A percentile compares a stretch with the other conserved stretches of the same genome.
Conservation (phyloP, 2,329 filamentous ascomycete genomes). For the Ascochyta rabiei region DNA sequence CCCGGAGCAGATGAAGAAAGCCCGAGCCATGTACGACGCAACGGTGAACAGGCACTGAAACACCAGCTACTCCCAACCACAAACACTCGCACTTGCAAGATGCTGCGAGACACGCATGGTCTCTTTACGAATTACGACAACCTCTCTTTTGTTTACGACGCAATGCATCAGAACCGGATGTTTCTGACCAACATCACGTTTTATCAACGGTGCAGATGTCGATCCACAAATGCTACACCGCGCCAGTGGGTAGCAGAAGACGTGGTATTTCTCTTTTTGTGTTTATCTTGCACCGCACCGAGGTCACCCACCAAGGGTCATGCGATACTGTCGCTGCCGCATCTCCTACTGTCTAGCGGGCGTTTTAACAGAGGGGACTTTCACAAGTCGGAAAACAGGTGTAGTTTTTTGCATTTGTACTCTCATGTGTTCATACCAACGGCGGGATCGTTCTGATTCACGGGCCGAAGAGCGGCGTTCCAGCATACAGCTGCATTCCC, state of each 20-base stretch:
- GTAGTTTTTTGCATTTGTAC: conserved; percentile 10
- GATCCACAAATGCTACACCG: not conserved
- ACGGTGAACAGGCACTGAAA: conserved; percentile 25
- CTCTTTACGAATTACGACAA: conserved; percentile 27
- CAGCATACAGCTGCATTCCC: conserved; percentile 27
- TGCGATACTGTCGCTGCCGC: not conserved
- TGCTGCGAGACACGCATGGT: conserved; percentile 4
- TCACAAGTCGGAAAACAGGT: conserved; percentile 34
- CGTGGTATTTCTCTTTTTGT: conserved; percentile 2
- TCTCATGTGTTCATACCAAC: conserved; percentile 32
- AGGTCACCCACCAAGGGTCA: not conserved
- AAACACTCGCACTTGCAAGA: not conserved
- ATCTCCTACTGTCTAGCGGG: conserved; percentile 23
- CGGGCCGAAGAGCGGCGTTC: conserved; percentile 27
- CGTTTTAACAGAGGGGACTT: conserved; percentile 35
- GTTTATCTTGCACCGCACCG: conserved; percentile 5
- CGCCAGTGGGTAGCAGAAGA: not conserved
- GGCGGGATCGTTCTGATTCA: conserved; percentile 19
- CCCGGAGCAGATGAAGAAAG: conserved; percentile 45
- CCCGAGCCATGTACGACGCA: conserved; percentile 44
- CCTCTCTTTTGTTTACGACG: conserved; percentile 22
- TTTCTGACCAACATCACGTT: conserved; percentile 3
- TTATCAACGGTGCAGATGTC: not conserved
- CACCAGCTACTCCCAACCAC: not conserved
- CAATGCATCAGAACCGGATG: conserved; percentile 19